Percentiles rank a stretch among this genome's conserved stretches.
Conservation (phyloP, 441 rosid genomes). For the Aleurites moluccanus region DNA sequence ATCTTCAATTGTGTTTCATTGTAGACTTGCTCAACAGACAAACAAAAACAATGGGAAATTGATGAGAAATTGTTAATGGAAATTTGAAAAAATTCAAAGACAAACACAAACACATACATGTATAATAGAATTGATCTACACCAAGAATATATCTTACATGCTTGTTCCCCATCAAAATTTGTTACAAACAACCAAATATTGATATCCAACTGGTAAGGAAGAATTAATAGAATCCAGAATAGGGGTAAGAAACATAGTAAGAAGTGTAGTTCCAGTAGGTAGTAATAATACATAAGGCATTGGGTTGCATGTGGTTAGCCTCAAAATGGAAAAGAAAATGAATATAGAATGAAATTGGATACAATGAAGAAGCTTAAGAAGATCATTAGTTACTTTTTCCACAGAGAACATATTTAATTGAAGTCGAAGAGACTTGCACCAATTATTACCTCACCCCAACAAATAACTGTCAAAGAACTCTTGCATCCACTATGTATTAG, state of each 20-base stretch:
- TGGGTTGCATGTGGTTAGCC: conserved; percentile 17
- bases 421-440: conserved; percentile 7
- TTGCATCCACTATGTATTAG: conserved; percentile 4
- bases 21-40: too few species aligned
- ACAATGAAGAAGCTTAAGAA: conserved; percentile 19
- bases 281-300: conserved; percentile 23
- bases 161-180: conserved; percentile 28
- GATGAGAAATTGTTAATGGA: too few species aligned
- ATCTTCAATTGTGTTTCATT: too few species aligned
- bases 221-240: not conserved
- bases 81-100: too few species aligned
- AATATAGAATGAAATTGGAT: conserved; percentile 23
- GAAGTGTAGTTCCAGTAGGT: conserved; percentile 12
- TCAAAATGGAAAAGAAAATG: conserved; percentile 25
- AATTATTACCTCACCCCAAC: conserved; percentile 17
- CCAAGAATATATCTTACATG: not conserved
- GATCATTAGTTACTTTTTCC: conserved; percentile 15
- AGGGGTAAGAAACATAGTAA: not conserved
- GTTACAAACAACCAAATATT: conserved; percentile 21
- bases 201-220: conserved; percentile 5
- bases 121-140: not conserved
- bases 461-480: not conserved
- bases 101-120: too few species aligned
- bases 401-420: not conserved
- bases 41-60: too few species aligned